phyloP scores from a whole-genome alignment of 2,329 filamentous ascomycete genomes.

The Emydomyces testavorans region DNA sequence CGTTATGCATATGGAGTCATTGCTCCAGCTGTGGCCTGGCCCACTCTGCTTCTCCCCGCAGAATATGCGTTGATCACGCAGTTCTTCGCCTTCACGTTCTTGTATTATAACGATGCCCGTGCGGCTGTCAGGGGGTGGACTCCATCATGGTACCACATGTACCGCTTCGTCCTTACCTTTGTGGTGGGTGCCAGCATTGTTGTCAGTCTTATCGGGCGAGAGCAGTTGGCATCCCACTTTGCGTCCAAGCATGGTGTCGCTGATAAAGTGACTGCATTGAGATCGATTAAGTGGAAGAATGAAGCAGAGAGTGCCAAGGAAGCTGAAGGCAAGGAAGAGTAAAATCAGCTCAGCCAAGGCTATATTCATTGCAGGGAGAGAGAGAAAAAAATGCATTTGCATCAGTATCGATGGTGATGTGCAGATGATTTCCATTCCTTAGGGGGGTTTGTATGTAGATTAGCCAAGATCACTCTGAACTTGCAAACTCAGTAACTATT shows the following conservation, averaged over 20 bases:
- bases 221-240: constrained; percentile 50
- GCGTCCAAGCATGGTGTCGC: constrained; percentile 29
- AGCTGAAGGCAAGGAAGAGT: constrained; percentile 16
- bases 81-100: constrained; percentile 69
- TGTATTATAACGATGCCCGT: constrained; percentile 74
- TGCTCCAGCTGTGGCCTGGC: constrained; percentile 75
- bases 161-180: constrained; percentile 86
- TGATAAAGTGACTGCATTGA: constrained; percentile 45
- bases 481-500: constrained; percentile 7
- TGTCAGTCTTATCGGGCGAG: constrained; percentile 66
- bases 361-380: neutral
- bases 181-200: constrained; percentile 76
- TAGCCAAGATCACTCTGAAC: constrained; percentile 2
- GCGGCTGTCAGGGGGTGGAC: constrained; percentile 65
- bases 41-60: constrained; percentile 70
- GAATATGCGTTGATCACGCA: constrained; percentile 79
- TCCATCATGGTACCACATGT: constrained; percentile 74
- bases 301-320: constrained; percentile 29
- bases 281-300: constrained; percentile 30
- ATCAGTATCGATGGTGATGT: neutral
- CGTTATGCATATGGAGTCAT: constrained; percentile 76
- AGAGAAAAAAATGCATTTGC: constrained; percentile 5
- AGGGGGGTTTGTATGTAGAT: constrained; percentile 8
- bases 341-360: neutral
- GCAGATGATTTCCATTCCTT: neutral